Evolutionary conservation across 805 yeast species (phyloP).

Genomic region (Saccharomycopsis capsularis): DNA sequence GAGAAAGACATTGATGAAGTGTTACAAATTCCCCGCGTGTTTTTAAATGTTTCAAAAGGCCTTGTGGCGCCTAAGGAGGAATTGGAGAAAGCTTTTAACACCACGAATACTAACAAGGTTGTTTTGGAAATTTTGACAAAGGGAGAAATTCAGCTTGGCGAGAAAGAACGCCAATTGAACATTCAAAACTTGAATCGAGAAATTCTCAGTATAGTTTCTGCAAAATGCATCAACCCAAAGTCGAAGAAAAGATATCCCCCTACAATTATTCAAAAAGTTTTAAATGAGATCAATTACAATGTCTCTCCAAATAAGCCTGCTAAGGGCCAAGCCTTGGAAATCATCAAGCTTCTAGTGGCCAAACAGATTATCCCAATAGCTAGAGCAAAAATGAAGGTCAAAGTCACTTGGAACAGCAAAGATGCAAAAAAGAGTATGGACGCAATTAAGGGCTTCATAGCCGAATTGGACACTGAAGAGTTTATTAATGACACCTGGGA

Average conservation of each 20-base stretch:
- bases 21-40: conserved; percentile 91
- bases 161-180: conserved; percentile 81
- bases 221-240: conserved; percentile 87
- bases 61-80: conserved; percentile 87
- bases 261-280: conserved; percentile 83
- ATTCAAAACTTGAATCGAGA: conserved; percentile 71
- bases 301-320: conserved; percentile 67
- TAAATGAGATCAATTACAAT: conserved; percentile 72
- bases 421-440: conserved; percentile 37
- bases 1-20: conserved; percentile 96
- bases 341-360: conserved; percentile 67
- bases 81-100: conserved; percentile 61
- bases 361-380: conserved; percentile 88
- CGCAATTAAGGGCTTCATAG: conserved; percentile 36
- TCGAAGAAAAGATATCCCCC: conserved; percentile 91
- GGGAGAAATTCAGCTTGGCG: conserved; percentile 93
- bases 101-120: conserved; percentile 66
- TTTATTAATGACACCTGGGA: conserved; percentile 41
- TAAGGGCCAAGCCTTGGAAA: conserved; percentile 86
- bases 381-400: conserved; percentile 87
- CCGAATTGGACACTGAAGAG: conserved; percentile 37
- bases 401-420: conserved; percentile 50
- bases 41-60: conserved; percentile 88
- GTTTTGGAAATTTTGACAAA: conserved; percentile 76
- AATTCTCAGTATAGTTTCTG: conserved; percentile 72